These are phyloP conservation scores for Hypomyces perniciosus DNA, from an alignment of 2,329 filamentous ascomycete genomes.

Conservation along the genomic window DNA sequence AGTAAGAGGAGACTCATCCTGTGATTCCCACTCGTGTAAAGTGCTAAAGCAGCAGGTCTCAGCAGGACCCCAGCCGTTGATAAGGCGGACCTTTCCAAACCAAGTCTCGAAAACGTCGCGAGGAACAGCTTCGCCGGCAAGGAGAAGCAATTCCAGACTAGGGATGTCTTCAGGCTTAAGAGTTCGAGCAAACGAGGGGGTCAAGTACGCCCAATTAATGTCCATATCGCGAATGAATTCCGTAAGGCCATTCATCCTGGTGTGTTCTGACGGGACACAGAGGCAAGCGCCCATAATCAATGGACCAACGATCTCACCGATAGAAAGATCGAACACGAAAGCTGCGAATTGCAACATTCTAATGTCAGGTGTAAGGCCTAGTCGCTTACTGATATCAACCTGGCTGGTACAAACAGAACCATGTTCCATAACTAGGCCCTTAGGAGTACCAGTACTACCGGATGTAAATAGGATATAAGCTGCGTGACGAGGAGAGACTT, in stretches of 20 bases:
- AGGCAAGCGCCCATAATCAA: slow-evolving; percentile 11
- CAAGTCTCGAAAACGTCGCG: slow-evolving; percentile 11
- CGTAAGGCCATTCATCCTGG: slow-evolving; percentile 6
- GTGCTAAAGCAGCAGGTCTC: slow-evolving; percentile 6
- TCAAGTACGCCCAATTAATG: slow-evolving; percentile 9
- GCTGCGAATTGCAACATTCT: slow-evolving; percentile 15
- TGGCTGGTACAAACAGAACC: slow-evolving; percentile 9
- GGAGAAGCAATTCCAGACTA: slow-evolving; percentile 8
- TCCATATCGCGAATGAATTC: slow-evolving; percentile 8
- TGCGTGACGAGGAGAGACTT: slow-evolving; percentile 3
- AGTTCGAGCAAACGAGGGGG: slow-evolving; percentile 12
- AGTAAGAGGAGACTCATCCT: background rate
- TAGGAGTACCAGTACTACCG: slow-evolving; percentile 13
- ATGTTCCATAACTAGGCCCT: slow-evolving; percentile 15
- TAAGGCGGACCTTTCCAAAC: slow-evolving; percentile 5
- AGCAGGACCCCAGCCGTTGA: slow-evolving; percentile 16
- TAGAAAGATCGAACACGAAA: slow-evolving; percentile 14
- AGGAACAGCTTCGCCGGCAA: slow-evolving; percentile 12
- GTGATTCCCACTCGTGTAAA: slow-evolving; percentile 1
- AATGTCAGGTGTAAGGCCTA: slow-evolving; percentile 1
- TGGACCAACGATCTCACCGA: slow-evolving; percentile 12
- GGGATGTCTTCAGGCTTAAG: slow-evolving; percentile 11
- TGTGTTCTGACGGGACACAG: slow-evolving; percentile 13
- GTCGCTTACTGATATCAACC: slow-evolving; percentile 1
- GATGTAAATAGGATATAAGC: slow-evolving; percentile 14